Conservation (phyloP, 1,284 basidiomycete genomes). For the Ustilago esculenta region DNA sequence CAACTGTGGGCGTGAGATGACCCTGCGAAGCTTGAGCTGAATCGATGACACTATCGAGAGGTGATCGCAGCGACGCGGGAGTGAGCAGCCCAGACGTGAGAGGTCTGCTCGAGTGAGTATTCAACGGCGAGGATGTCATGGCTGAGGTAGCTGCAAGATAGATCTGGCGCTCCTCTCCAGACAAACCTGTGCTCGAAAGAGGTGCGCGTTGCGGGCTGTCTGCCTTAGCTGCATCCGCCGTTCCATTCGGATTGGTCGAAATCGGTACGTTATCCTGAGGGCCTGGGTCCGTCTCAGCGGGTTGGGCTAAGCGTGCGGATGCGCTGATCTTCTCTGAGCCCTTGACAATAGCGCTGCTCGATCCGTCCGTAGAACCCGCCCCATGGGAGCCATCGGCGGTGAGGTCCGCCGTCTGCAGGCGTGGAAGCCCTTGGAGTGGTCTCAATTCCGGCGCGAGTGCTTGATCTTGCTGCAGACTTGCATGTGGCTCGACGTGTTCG, state of each 20-base stretch:
- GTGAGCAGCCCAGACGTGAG: constrained; percentile 26
- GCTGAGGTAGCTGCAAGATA: constrained; percentile 34
- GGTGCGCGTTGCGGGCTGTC: not conserved
- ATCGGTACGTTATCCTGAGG: not conserved
- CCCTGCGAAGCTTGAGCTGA: constrained; percentile 42
- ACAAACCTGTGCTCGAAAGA: constrained; percentile 18
- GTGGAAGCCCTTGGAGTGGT: constrained; percentile 6
- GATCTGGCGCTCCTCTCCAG: constrained; percentile 23
- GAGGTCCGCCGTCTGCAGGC: constrained; percentile 13
- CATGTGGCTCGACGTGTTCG: not conserved
- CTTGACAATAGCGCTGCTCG: constrained; percentile 17
- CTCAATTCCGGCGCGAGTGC: not conserved
- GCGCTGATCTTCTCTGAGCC: constrained; percentile 5
- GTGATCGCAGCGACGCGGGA: constrained; percentile 27
- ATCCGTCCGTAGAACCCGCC: not conserved
- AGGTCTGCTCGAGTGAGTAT: constrained; percentile 12
- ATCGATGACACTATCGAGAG: constrained; percentile 31
- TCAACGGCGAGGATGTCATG: constrained; percentile 11
- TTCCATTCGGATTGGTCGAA: not conserved
- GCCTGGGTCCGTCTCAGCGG: constrained; percentile 26
- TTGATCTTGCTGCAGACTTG: not conserved
- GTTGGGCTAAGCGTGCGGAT: constrained; percentile 1
- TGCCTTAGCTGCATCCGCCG: not conserved
- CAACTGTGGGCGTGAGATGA: constrained; percentile 26
- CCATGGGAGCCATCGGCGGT: not conserved